Base-by-base conservation (phyloP, 495 filamentous ascomycete species). In the Aspergillus diversus region DNA sequence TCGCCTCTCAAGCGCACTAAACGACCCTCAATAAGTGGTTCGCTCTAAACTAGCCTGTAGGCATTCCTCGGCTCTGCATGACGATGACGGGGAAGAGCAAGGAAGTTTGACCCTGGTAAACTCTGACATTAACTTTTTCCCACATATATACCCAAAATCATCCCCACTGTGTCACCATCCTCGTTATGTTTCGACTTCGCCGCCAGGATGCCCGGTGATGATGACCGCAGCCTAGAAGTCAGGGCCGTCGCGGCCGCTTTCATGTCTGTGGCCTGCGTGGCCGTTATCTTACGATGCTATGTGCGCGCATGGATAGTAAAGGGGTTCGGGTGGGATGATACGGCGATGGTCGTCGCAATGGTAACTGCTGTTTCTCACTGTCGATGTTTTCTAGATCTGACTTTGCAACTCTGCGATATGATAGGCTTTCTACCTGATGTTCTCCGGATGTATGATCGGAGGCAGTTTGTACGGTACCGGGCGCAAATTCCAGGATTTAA, bases 301-400 rank as follows among this genome's bases (percentile, higher is more conserved):
- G 77, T 81, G 34, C 77, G 80, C 12, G 65, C 63, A 32, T 66
- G 60, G 37, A 34, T 82, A 3, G 73, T 81, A n/a, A 77, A 75
- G 53, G 74, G 63, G 4, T 75, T 81, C 65, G 80, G 80, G 43
- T 71, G 72, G 69, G 80, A 82, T 73, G 80, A 82, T 59, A 66
- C 65, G 0, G 55, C 71, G 4, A 81, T 82, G 73, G 69, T 79
- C 9, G 5, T 75, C 49, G 73, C 77, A 31, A 48, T 69, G 66
- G 76, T 81, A 67, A 0, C 16, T 4, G 17, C 7, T n/a, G 3
- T 4, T 49, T 16, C 16, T 49, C 46, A 7, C 6, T 3, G 12
- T 49, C 21, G 21, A 27, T 27, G 21, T 27, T 27, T 27, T 27
- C 21, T 27, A 27, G 21, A 27, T 2, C 21, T 27, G 2, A 27